phyloP scores from a whole-genome alignment of 257 asterid species.

The Agastache rugosa region DNA sequence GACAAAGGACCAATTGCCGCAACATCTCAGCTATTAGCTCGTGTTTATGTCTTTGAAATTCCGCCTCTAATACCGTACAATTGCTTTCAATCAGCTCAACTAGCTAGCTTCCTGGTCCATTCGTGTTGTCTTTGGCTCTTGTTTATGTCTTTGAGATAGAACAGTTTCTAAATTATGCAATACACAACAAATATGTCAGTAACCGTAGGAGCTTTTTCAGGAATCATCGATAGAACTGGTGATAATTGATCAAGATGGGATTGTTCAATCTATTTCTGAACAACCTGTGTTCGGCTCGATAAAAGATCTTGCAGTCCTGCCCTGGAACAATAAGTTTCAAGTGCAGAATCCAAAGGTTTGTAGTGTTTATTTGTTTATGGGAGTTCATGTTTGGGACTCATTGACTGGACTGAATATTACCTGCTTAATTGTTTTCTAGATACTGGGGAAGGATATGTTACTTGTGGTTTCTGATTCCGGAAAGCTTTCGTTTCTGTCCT shows the following conservation, averaged over 20 bases:
- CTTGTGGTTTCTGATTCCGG: slow-evolving; percentile 95
- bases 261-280: slow-evolving; percentile 79
- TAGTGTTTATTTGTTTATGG: slow-evolving; percentile 23
- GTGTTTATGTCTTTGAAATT: too few relatives aligned
- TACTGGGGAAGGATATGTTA: slow-evolving; percentile 71
- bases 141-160: slow-evolving; percentile 4
- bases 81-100: slow-evolving; percentile 4
- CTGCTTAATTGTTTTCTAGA: slow-evolving; percentile 52
- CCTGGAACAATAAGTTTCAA: slow-evolving; percentile 72
- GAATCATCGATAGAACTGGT: slow-evolving; percentile 92
- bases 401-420: slow-evolving; percentile 23
- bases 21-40: neutral
- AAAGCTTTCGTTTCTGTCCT: slow-evolving; percentile 85
- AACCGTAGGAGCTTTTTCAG: slow-evolving; percentile 51
- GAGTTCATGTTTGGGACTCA: slow-evolving; percentile 28
- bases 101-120: neutral
- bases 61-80: slow-evolving; percentile 2
- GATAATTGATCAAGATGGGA: slow-evolving; percentile 79
- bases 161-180: slow-evolving; percentile 14
- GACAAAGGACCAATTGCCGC: neutral
- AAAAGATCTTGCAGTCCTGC: slow-evolving; percentile 86
- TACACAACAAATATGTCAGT: slow-evolving; percentile 14
- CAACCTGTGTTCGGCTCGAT: slow-evolving; percentile 94
- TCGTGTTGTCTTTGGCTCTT: slow-evolving; percentile 4
- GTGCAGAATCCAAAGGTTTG: slow-evolving; percentile 74